phyloP scores from a whole-genome alignment of 2,329 filamentous ascomycete species.

The Fusarium transvaalense region DNA sequence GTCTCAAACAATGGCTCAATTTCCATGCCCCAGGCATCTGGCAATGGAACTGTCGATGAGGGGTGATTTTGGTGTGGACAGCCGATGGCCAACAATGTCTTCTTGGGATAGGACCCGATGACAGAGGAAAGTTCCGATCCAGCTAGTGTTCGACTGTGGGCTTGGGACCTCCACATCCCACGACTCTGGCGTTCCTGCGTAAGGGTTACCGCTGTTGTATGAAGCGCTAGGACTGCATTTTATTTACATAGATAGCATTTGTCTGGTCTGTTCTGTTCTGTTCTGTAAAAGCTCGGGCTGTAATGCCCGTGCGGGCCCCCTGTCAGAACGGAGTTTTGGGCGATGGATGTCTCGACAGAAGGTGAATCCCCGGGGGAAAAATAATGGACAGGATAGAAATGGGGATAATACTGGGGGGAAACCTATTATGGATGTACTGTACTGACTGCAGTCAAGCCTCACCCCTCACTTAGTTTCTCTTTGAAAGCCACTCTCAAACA shows the following conservation, averaged over 20 bases:
- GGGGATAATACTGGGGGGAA: constrained; percentile 18
- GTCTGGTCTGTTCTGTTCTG: not conserved
- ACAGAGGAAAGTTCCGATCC: constrained; percentile 48
- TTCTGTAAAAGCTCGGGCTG: too few species aligned
- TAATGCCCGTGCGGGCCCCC: constrained; percentile 8
- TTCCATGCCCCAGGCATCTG: constrained; percentile 26
- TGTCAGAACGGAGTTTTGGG: constrained; percentile 7
- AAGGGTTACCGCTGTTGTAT: constrained; percentile 48
- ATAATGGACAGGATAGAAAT: constrained; percentile 29
- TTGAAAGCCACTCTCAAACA: constrained; percentile 31
- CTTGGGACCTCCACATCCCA: constrained; percentile 44
- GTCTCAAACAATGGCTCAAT: constrained; percentile 42
- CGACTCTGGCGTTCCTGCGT: constrained; percentile 48
- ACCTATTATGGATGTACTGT: too few species aligned
- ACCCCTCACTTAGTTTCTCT: constrained; percentile 20
- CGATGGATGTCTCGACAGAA: not conserved
- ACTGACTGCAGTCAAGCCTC: constrained; percentile 17
- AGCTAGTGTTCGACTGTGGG: constrained; percentile 43
- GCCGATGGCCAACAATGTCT: constrained; percentile 37
- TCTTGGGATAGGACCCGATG: constrained; percentile 40
- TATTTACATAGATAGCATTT: constrained; percentile 4
- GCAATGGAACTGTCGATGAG: constrained; percentile 39
- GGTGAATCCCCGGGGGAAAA: constrained; percentile 10
- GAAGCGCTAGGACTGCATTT: constrained; percentile 34
- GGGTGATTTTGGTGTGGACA: constrained; percentile 36